Evolutionary conservation across 2,329 filamentous ascomycete genomes (phyloP).

Genomic region (Colletotrichum tabaci): DNA sequence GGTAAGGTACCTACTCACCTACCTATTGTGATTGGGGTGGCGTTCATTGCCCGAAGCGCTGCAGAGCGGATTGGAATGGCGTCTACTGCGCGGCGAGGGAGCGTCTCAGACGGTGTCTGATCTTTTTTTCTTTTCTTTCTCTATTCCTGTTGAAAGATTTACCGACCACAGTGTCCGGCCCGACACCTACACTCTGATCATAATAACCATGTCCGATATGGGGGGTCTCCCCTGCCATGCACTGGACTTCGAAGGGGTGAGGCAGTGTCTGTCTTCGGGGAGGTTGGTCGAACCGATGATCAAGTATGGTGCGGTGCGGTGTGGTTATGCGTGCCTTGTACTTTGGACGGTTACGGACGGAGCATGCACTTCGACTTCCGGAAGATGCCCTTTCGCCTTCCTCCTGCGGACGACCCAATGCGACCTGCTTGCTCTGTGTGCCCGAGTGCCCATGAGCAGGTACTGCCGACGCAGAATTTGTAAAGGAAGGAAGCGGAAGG

Average conservation of each 20-base stretch:
- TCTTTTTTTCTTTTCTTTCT: background rate
- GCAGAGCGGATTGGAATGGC: slow-evolving; percentile 21
- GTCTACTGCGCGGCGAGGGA: slow-evolving; percentile 29
- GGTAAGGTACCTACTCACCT: background rate
- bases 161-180: slow-evolving; percentile 21
- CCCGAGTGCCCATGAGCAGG: slow-evolving; percentile 23
- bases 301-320: background rate
- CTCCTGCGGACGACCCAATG: slow-evolving; percentile 7
- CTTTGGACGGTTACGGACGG: background rate
- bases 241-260: background rate
- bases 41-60: slow-evolving; percentile 26
- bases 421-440: slow-evolving; percentile 30
- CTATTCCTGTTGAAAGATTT: background rate
- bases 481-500: background rate
- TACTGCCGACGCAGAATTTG: slow-evolving; percentile 17
- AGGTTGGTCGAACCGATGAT: background rate
- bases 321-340: background rate
- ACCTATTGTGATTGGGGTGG: slow-evolving; percentile 23
- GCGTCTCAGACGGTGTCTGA: slow-evolving; percentile 26
- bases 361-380: background rate
- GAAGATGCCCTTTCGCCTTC: background rate
- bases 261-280: background rate
- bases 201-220: background rate
- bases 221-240: slow-evolving; percentile 8
- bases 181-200: background rate